Base-by-base conservation (phyloP, 495 filamentous ascomycete species). In the Daldinia caldariorum region DNA sequence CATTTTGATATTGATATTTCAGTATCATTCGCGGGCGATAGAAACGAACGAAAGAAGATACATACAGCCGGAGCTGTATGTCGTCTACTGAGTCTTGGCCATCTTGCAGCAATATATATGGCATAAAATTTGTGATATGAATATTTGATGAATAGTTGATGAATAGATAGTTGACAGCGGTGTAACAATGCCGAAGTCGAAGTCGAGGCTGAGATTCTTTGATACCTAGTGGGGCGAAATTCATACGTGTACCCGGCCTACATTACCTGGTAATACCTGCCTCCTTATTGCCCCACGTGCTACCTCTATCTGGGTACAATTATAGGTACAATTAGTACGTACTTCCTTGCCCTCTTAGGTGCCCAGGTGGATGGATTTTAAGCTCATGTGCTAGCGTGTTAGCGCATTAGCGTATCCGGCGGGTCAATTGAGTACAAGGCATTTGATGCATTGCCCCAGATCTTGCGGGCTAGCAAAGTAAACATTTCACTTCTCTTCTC, bases 1-100 rank as follows among this genome's bases (percentile, higher is more conserved):
- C 83, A 85, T 85, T 41, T 69, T 76, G 74, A 85, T 85, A 38
- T 69, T 76, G 74, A 68, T 61, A 56, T 68, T 71, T 73, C 60
- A 66, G 67, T 65, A 58, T 63, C 63, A 62, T 64, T 64, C 63
- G 72, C 43, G 34, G 41, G 4, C 16, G 58, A 39, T 22, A 37
- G 41, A 63, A 63, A 57, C 66, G 70, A 77, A 76, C 73, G 69
- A 69, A 62, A 38, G 53, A 53, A 72, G 72, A 75, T 67, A 61
- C 61, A 74, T 66, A 72, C 75, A 77, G 75, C 75, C 73, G 71
- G 49, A 72, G 75, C 75, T 71, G 75, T 55, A 66, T 41, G 64
- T 51, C 34, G 50, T 76, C 70, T 77, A 77, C 67, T 72, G 73
- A 76, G 16, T n/a, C 71, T 20, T 53, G 58, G 70, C 70, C 75